These are phyloP conservation scores for Juncus effusus DNA, from an alignment of 176 grass and related monocot genomes.

Conservation along the genomic window DNA sequence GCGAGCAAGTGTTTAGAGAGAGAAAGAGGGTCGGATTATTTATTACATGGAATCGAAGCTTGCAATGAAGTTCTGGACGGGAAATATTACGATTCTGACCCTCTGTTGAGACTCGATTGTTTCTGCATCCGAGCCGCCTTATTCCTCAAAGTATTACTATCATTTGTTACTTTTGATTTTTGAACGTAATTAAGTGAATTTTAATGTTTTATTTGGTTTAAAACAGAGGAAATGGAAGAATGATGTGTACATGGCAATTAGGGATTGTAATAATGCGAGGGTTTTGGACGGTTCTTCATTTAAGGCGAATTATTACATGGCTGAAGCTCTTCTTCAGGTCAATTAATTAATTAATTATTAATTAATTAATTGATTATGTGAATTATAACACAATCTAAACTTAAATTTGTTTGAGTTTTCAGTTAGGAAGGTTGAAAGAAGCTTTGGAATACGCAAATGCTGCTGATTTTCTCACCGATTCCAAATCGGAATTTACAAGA, in stretches of 20 bases:
- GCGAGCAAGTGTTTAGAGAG: slow-evolving; percentile 41
- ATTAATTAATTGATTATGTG: too few species aligned
- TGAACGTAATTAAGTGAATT: slow-evolving; percentile 5
- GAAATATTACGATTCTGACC: slow-evolving; percentile 43
- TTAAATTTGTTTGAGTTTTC: too few species aligned
- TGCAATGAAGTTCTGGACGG: slow-evolving; percentile 77
- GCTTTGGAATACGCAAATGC: slow-evolving; percentile 58
- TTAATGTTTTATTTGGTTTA: slow-evolving; percentile 12
- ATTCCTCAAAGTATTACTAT: slow-evolving; percentile 63
- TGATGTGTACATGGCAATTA: slow-evolving; percentile 91
- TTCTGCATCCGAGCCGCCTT: slow-evolving; percentile 79
- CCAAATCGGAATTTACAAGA: slow-evolving; percentile 42
- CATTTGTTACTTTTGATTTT: not conserved
- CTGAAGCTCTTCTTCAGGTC: slow-evolving; percentile 84
- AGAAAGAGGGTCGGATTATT: slow-evolving; percentile 41
- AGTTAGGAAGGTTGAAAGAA: slow-evolving; percentile 85
- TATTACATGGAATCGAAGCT: slow-evolving; percentile 63
- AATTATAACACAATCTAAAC: too few species aligned
- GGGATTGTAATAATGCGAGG: slow-evolving; percentile 68
- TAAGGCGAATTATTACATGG: slow-evolving; percentile 60
- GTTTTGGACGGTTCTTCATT: slow-evolving; percentile 63
- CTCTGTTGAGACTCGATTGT: slow-evolving; percentile 47
- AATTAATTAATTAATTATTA: not conserved
- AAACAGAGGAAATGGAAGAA: slow-evolving; percentile 91
- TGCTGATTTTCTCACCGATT: slow-evolving; percentile 40